phyloP scores from a whole-genome alignment of 2,329 filamentous ascomycete species.

The Aspergillus oerlinghausenensis region DNA sequence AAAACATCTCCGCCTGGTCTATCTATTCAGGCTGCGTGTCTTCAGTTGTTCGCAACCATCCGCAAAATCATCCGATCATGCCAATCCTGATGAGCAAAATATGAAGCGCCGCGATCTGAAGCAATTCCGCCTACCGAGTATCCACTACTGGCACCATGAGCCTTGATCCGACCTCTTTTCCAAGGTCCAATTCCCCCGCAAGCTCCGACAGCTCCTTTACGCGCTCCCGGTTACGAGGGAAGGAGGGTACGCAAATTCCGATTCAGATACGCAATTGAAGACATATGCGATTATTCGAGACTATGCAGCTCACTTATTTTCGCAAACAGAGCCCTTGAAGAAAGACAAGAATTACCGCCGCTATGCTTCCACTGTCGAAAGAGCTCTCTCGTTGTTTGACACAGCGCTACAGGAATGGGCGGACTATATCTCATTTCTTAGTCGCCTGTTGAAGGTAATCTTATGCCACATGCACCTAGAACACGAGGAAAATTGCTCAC shows the following conservation, averaged over 20 bases:
- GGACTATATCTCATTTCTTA: constrained; percentile 97
- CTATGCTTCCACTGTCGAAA: constrained; percentile 84
- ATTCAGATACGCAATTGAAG: not conserved
- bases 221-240: constrained; percentile 71
- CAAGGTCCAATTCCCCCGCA: constrained; percentile 61
- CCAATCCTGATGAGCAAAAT: constrained; percentile 26
- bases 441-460: constrained; percentile 76
- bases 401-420: constrained; percentile 96
- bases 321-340: constrained; percentile 33
- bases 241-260: constrained; percentile 59
- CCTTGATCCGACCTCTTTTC: constrained; percentile 39
- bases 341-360: constrained; percentile 71
- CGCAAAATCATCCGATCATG: constrained; percentile 6
- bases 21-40: constrained; percentile 13
- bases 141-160: constrained; percentile 37
- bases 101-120: constrained; percentile 30
- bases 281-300: not conserved
- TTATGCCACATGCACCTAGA: not conserved
- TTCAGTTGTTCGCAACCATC: constrained; percentile 8
- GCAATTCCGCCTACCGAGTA: constrained; percentile 15
- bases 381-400: constrained; percentile 84
- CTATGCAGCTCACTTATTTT: not conserved
- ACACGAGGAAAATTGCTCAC: not conserved
- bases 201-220: constrained; percentile 79
- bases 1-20: constrained; percentile 19